These are phyloP conservation scores for Micractinium sp. DNA, from an alignment of 139 green algal species.

Conservation along the genomic window DNA sequence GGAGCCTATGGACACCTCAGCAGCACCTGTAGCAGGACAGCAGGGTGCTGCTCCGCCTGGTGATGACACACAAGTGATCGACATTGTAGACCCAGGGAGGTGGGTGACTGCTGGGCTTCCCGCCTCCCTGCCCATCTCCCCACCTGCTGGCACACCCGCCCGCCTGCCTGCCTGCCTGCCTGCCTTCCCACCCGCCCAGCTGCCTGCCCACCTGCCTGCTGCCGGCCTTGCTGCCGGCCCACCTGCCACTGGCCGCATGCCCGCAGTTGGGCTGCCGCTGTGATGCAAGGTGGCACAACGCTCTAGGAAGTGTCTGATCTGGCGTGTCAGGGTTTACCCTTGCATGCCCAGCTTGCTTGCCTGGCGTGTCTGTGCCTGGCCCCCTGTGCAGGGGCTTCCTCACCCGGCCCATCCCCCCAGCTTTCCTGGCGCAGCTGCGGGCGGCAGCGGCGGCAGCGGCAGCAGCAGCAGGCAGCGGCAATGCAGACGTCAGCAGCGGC, in stretches of 20 bases:
- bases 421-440: constrained; percentile 4
- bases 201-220: too few species aligned
- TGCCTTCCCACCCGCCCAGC: too few species aligned
- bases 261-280: too few species aligned
- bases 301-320: too few species aligned
- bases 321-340: too few species aligned
- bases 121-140: background rate
- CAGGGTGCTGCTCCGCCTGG: constrained; percentile 7
- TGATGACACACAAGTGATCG: constrained; percentile 35
- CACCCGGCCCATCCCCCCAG: constrained; percentile 21
- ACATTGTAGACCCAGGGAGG: constrained; percentile 59
- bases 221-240: too few species aligned
- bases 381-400: constrained; percentile 9
- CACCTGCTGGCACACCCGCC: too few species aligned
- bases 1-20: background rate
- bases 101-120: background rate
- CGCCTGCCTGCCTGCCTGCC: too few species aligned
- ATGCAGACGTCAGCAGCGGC: background rate
- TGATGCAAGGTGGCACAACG: too few species aligned
- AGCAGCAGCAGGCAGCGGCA: background rate
- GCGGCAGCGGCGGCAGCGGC: background rate
- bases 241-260: too few species aligned
- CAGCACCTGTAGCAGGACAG: background rate
- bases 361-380: too few species aligned
- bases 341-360: too few species aligned